Evolutionary conservation across 139 green algal species (phyloP).

Genomic region (Microglena sp.): DNA sequence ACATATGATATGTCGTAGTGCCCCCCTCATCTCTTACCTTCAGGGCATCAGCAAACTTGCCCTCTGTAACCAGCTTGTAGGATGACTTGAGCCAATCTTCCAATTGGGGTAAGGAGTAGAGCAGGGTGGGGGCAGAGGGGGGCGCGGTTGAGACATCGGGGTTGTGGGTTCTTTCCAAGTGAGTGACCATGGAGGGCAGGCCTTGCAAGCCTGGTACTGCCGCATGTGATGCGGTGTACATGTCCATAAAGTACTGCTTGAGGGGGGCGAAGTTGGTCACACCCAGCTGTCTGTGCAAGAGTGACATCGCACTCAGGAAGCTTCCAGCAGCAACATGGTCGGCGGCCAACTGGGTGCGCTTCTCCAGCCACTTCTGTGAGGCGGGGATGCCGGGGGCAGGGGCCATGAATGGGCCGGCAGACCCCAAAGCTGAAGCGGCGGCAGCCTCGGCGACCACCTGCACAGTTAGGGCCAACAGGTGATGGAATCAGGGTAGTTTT

Average conservation of each 20-base stretch:
- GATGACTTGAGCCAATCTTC: slow-evolving; percentile 53
- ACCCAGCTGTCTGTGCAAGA: slow-evolving; percentile 88
- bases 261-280: slow-evolving; percentile 86
- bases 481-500: too few species aligned
- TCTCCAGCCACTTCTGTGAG: slow-evolving; percentile 75
- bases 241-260: slow-evolving; percentile 74
- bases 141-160: slow-evolving; percentile 41
- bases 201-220: slow-evolving; percentile 53
- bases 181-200: slow-evolving; percentile 43
- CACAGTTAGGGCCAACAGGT: too few species aligned
- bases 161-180: slow-evolving; percentile 68
- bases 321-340: slow-evolving; percentile 78
- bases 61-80: slow-evolving; percentile 93
- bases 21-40: too few species aligned
- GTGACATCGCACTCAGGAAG: slow-evolving; percentile 83
- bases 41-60: slow-evolving; percentile 95
- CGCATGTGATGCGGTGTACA: slow-evolving; percentile 57
- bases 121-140: slow-evolving; percentile 54
- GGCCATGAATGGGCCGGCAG: slow-evolving; percentile 53
- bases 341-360: slow-evolving; percentile 44
- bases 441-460: slow-evolving; percentile 23
- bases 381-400: slow-evolving; percentile 55
- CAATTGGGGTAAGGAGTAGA: slow-evolving; percentile 61
- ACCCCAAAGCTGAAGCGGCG: slow-evolving; percentile 11
- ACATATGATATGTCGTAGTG: too few species aligned